Percentiles rank a stretch among this genome's conserved stretches.
Conservation (phyloP, 1,139 yeast genomes). For the Yamadazyma mexicana region DNA sequence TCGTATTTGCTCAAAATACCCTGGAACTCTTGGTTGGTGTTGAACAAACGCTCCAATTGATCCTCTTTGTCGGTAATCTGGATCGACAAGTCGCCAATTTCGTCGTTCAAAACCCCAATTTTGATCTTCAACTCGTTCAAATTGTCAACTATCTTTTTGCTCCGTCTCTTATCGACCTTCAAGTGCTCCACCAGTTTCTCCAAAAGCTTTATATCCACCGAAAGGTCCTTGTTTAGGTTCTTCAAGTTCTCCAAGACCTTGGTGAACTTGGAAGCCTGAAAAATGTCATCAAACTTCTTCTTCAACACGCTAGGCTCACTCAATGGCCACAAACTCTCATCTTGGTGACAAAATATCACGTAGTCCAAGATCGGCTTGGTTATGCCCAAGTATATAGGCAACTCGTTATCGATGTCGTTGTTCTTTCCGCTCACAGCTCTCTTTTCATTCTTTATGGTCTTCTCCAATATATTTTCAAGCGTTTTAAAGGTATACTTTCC, state of each 20-base stretch:
- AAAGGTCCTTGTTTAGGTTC: conserved; percentile 72
- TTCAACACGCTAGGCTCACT: conserved; percentile 88
- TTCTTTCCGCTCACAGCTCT: conserved; percentile 79
- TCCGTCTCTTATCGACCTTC: conserved; percentile 70
- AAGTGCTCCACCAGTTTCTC: conserved; percentile 79
- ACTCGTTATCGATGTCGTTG: conserved; percentile 78
- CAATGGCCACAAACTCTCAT: conserved; percentile 95
- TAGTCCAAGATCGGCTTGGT: conserved; percentile 85
- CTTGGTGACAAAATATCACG: conserved; percentile 97
- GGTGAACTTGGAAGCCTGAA: conserved; percentile 91
- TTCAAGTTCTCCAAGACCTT: conserved; percentile 85
- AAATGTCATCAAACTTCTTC: conserved; percentile 92
- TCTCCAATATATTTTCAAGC: conserved; percentile 81
- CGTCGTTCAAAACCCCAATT: conserved; percentile 46
- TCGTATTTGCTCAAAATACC: conserved; percentile 65
- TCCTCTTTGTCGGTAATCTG: conserved; percentile 54
- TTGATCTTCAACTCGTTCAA: conserved; percentile 44
- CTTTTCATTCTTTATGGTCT: conserved; percentile 64
- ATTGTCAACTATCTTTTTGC: conserved; percentile 54
- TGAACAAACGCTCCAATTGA: conserved; percentile 66
- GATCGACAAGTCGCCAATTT: conserved; percentile 49
- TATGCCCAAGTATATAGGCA: conserved; percentile 84
- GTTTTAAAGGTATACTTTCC: conserved; percentile 76
- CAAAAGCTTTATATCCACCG: conserved; percentile 68
- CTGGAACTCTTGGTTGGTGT: conserved; percentile 81